phyloP scores from a whole-genome alignment of 2,329 filamentous ascomycete species.

The Juglanconis sp. region DNA sequence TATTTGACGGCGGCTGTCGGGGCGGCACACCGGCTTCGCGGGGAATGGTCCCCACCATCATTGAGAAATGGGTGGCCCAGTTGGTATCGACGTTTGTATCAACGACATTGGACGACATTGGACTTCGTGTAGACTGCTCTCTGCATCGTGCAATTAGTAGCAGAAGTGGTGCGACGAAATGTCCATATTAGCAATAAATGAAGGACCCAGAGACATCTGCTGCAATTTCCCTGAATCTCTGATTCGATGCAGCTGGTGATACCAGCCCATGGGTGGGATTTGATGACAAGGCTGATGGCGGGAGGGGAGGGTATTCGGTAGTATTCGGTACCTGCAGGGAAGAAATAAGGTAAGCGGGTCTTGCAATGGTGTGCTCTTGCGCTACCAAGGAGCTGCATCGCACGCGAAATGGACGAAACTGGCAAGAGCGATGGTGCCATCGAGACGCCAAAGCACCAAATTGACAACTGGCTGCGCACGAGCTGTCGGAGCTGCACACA shows the following conservation, averaged over 20 bases:
- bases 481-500: no score
- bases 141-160: no score
- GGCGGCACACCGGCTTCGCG: background rate
- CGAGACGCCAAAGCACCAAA: background rate
- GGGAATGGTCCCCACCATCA: background rate
- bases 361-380: slow-evolving; percentile 1
- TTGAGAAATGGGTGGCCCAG: background rate
- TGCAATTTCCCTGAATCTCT: no score
- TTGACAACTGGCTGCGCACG: background rate
- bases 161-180: no score
- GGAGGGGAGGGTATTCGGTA: background rate
- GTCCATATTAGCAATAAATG: no score
- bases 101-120: background rate
- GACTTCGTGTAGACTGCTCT: no score
- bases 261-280: background rate
- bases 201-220: no score
- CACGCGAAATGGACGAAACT: background rate
- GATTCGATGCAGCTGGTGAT: background rate
- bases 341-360: slow-evolving; percentile 2
- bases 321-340: slow-evolving; percentile 1
- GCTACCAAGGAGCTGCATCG: no score
- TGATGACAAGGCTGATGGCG: background rate
- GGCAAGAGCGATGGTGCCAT: slow-evolving; percentile 9
- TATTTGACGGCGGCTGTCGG: background rate
- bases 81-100: background rate